Evolutionary conservation across 1,284 basidiomycete species (phyloP), one percentile per base, ranked within the genome.

Genomic region (Pyrrhoderma noxium): DNA sequence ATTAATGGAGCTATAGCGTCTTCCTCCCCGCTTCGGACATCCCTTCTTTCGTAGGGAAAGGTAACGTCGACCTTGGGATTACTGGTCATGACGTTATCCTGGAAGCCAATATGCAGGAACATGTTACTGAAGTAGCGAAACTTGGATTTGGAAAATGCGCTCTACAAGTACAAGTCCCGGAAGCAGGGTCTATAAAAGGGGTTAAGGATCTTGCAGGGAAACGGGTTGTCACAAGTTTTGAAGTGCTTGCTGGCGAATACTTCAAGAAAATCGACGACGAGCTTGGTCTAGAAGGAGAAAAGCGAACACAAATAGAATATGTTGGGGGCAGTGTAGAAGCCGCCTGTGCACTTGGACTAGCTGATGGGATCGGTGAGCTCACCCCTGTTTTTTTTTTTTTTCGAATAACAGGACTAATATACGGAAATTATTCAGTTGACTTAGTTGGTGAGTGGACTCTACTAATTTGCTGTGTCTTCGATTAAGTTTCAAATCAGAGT

Each of bases 21-120:
- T 99, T 99, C 70, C 85, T 99, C 16, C 95, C 96, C 19, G 96
- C 96, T 1, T 79, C 90, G 7, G 96, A 99, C 64, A 99, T 99
- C 58, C 95, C 95, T 9, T 95, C 93, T 34, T 99, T 98, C 69
- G 96, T 99, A 35, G 96, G 93, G 25, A 93, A 97, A 67, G 95
- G 95, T 51, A 92, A 96, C 63, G 89, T 99, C 61, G 89, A 95
- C 64, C 73, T 90, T 27, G 93, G 92, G 4, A 93, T 95, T 57
- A 95, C 92, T 5, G 95, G 95, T 1, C 94, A 98, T 70, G 95
- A 99, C 70, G 93, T 98, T 62, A 92, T 99, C 58, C 81, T 93
- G 52, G 95, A 99, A 70, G 78, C 93, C 22, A 74, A 80, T 55
- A 90, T 90, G 80, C 73, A 87, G 57, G 65, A 76, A 14, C 77